Base-by-base conservation (phyloP, 2,329 filamentous ascomycete species). In the Cercospora citrullina region DNA sequence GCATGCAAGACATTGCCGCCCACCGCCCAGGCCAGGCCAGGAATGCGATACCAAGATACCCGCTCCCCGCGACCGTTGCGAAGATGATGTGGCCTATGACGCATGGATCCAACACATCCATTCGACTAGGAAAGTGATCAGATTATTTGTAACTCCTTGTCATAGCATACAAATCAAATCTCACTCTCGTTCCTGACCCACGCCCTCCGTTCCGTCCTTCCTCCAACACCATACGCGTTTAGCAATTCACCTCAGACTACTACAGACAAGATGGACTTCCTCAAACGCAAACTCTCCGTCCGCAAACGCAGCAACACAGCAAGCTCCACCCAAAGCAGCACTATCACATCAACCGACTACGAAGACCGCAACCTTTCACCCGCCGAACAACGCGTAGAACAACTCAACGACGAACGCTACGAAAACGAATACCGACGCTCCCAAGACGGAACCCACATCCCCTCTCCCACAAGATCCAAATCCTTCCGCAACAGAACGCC, bases 221-320 rank as follows among this genome's bases (percentile, higher is more conserved):
- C 6, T 5, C 10, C 45, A 3, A 51, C 26, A 16, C 7, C 30
- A 58, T 31, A 33, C 26, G 2, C 36, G 16, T 42, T n/a, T 16
- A 42, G 16, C 36, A n/a, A n/a, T n/a, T 42, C 36, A 16, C 36
- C 16, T 16, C 10, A 8, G 6, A 42, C 16, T 3, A n/a, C 16
- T 3, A 53, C 9, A 33, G 10, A 14, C 10, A 57, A 30, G 5
- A 64, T 64, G 61, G 61, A 64, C 61, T 64, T 57, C 21, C 48
- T 64, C 51, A 64, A 64, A 55, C 61, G 61, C 18, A 64, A 64
- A 57, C 31, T 64, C 23, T 64, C 61, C 28, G 48, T 57, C 61
- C 53, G 30, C 53, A 58, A 58, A 58, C 53, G 53, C 26, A 58
- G 53, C 53, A 31, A 58, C 30, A 58, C 53, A 14, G 26, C 53